Conservation (phyloP, 1,284 basidiomycete genomes). For the Trametes versicolor region DNA sequence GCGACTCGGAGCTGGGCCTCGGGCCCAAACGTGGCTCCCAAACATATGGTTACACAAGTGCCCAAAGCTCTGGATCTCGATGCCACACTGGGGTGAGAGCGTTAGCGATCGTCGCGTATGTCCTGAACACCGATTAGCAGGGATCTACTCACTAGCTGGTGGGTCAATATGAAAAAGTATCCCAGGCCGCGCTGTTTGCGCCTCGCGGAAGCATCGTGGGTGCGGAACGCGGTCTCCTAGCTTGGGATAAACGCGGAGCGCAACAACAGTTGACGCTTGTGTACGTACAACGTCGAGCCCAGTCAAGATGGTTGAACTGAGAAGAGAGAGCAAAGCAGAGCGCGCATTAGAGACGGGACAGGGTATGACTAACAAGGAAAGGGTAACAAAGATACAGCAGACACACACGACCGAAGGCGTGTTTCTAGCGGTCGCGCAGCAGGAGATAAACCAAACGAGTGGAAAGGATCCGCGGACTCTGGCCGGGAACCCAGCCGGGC, state of each 20-base stretch:
- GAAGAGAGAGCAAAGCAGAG: not conserved
- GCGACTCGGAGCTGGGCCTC: not conserved
- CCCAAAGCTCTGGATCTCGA: constrained; percentile 10
- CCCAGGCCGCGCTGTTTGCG: not conserved
- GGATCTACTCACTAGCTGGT: not conserved
- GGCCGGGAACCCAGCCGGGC: constrained; percentile 12
- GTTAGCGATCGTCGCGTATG: constrained; percentile 7
- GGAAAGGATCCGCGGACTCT: constrained; percentile 9
- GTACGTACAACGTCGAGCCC: not conserved
- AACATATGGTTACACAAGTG: constrained; percentile 14
- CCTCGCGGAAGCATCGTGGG: not conserved
- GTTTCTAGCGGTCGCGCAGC: constrained; percentile 16
- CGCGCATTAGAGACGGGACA: constrained; percentile 4
- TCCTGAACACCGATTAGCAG: not conserved
- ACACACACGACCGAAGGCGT: constrained; percentile 13
- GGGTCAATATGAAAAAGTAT: not conserved
- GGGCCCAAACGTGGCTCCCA: not conserved
- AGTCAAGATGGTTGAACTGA: not conserved
- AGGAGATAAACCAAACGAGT: constrained; percentile 15
- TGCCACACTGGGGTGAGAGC: constrained; percentile 3
- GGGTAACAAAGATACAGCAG: constrained; percentile 20
- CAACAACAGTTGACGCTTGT: not conserved
- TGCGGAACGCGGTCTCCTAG: not conserved
- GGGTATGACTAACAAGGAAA: constrained; percentile 13
- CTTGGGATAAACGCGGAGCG: not conserved